Evolutionary conservation across 73 alveolate genomes (phyloP).

Genomic region (Loxodes magnus): DNA sequence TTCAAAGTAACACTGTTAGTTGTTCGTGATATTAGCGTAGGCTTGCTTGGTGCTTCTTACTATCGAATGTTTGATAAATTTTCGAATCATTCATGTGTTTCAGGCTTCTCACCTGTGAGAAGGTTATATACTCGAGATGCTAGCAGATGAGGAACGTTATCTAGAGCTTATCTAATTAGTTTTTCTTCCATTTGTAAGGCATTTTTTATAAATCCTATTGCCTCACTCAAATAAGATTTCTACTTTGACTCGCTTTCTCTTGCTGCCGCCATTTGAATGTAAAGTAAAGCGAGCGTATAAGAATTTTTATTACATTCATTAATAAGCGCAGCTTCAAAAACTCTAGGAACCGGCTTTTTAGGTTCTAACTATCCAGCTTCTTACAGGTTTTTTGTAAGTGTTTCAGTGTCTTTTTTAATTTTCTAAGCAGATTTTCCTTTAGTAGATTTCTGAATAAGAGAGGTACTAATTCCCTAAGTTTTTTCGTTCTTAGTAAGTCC

Average conservation of each 20-base stretch:
- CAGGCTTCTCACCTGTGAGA: constrained; percentile 17
- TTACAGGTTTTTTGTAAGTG: constrained; percentile 60
- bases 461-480: too few species aligned
- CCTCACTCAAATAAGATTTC: constrained; percentile 28
- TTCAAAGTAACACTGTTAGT: constrained; percentile 35
- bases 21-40: constrained; percentile 39
- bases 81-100: constrained; percentile 26
- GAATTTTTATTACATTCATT: constrained; percentile 38
- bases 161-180: constrained; percentile 9
- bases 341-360: constrained; percentile 47
- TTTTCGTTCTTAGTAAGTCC: constrained; percentile 16
- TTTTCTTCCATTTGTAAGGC: constrained; percentile 34
- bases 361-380: constrained; percentile 87
- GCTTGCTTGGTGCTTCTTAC: constrained; percentile 36
- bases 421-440: constrained; percentile 66
- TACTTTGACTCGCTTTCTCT: constrained; percentile 33
- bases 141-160: constrained; percentile 27
- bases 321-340: constrained; percentile 30
- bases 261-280: constrained; percentile 37
- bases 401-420: constrained; percentile 56
- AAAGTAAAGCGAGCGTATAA: constrained; percentile 38
- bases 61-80: constrained; percentile 25
- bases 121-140: constrained; percentile 28
- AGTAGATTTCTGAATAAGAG: constrained; percentile 17
- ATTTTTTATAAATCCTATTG: constrained; percentile 31